Percentiles rank a stretch among this genome's conserved stretches.
phyloP scores from a whole-genome alignment of 495 filamentous ascomycete species.

The Xylaria acuta region DNA sequence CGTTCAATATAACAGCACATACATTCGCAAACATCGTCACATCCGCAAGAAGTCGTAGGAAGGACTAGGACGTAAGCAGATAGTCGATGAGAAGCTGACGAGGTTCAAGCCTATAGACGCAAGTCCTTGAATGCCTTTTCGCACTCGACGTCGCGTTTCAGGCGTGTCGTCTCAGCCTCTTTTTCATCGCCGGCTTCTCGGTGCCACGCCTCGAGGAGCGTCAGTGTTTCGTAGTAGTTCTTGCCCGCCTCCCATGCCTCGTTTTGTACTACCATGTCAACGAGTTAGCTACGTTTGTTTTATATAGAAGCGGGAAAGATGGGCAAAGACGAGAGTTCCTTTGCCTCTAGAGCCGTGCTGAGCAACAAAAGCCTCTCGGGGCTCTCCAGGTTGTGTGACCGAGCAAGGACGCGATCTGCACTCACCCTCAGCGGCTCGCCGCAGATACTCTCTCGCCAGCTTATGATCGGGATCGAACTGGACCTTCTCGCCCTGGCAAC shows the following conservation, averaged over 20 bases:
- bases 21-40: not conserved
- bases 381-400: not conserved
- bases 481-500: constrained; percentile 24
- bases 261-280: constrained; percentile 28
- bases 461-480: constrained; percentile 31
- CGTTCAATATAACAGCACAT: not conserved
- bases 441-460: constrained; percentile 36
- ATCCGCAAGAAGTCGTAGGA: not conserved
- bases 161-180: constrained; percentile 29
- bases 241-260: constrained; percentile 38
- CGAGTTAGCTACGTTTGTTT: not conserved
- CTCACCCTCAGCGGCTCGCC: constrained; percentile 30
- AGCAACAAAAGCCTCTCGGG: not conserved
- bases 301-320: not conserved
- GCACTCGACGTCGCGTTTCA: constrained; percentile 21
- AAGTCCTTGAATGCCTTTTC: constrained; percentile 17
- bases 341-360: not conserved
- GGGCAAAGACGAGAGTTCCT: not conserved
- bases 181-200: constrained; percentile 35
- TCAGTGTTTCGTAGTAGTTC: constrained; percentile 41
- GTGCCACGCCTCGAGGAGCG: constrained; percentile 38
- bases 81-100: not conserved
- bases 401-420: not conserved
- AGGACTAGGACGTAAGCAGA: not conserved
- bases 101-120: not conserved